Percentiles rank a stretch among this genome's conserved stretches.
Evolutionary conservation across 2,329 filamentous ascomycete species (phyloP).

Genomic region (Aspergillus persii): DNA sequence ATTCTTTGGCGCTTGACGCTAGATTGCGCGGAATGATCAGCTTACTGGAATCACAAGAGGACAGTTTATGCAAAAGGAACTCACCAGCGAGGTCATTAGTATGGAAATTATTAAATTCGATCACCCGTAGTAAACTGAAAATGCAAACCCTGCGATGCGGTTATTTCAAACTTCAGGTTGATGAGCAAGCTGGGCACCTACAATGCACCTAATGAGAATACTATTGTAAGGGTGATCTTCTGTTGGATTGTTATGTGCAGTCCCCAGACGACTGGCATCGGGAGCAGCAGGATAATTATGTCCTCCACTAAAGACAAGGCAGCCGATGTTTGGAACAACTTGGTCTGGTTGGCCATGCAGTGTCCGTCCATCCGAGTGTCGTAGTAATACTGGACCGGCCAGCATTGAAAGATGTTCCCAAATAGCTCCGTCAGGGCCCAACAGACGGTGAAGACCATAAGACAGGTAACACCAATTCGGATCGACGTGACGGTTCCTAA

Average conservation of each 20-base stretch:
- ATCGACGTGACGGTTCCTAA: background rate
- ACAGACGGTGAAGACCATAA: conserved; percentile 7
- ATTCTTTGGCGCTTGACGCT: conserved; percentile 23
- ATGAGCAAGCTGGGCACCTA: background rate
- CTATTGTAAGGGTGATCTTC: conserved; percentile 1
- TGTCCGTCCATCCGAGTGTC: background rate
- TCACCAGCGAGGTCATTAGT: conserved; percentile 10
- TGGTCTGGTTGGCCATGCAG: background rate
- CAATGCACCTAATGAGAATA: conserved; percentile 6
- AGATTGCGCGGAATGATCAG: background rate
- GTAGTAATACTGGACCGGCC: conserved; percentile 5
- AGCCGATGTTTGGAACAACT: background rate
- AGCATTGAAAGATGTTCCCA: conserved; percentile 6
- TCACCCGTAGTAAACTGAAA: conserved; percentile 6
- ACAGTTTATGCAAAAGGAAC: background rate
- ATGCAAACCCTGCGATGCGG: background rate
- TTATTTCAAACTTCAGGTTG: no score
- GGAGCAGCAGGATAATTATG: conserved; percentile 1
- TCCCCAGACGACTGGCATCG: conserved; percentile 4
- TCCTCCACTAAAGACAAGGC: conserved; percentile 6
- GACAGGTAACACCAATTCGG: background rate
- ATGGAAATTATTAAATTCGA: conserved; percentile 6
- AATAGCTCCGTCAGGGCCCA: conserved; percentile 5
- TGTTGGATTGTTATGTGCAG: background rate
- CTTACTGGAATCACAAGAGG: background rate